Evolutionary conservation across 2,329 filamentous ascomycete species (phyloP), one percentile per base, ranked within the genome.

Genomic region (Aureobasidium melanogenum): DNA sequence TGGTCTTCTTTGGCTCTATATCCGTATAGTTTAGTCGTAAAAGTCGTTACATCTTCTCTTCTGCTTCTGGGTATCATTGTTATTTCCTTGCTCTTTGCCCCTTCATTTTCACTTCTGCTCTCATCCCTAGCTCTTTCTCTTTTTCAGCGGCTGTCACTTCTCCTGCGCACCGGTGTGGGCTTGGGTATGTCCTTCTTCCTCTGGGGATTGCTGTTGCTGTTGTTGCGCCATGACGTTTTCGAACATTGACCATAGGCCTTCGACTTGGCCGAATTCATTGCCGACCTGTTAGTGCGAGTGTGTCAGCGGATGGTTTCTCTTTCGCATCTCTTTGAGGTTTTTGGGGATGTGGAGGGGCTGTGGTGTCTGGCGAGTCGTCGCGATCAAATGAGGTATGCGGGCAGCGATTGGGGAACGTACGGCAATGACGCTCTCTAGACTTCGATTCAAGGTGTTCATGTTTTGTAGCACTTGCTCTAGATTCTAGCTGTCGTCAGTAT

Each of bases 211-310:
- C 28, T 41, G 47, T 38, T 52, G 36, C 22, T 51, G 43, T 7
- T 88, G 82, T 69, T 88, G 89, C 9, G 84, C 89, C 92, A 97
- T 97, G 68, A 97, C 92, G 67, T 87, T 89, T 77, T 99, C 94
- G 71, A 99, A 97, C 70, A 96, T 91, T 41, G 89, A 95, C 94
- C 94, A 99, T 17, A 99, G 82, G 32, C 91, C 91, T 74, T 99
- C 94, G 46, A 99, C 94, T 4, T 91, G 92, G n/a, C 89, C 87
- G 76, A 99, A 97, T 71, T 99, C 94, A 75, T 96, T 96, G 39
- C 94, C 94, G 57, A 99, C 71, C 69, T 73, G 44, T 38, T 17
- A 1, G 2, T 43, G 1, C 24, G 8, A 14, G 87, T 6, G 8
- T 19, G 3, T 48, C 28, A 48, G 46, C 22, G 3, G 6, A 7